Evolutionary conservation across 768 basidiomycete species (phyloP).

Genomic region (Naganishia antarctica): DNA sequence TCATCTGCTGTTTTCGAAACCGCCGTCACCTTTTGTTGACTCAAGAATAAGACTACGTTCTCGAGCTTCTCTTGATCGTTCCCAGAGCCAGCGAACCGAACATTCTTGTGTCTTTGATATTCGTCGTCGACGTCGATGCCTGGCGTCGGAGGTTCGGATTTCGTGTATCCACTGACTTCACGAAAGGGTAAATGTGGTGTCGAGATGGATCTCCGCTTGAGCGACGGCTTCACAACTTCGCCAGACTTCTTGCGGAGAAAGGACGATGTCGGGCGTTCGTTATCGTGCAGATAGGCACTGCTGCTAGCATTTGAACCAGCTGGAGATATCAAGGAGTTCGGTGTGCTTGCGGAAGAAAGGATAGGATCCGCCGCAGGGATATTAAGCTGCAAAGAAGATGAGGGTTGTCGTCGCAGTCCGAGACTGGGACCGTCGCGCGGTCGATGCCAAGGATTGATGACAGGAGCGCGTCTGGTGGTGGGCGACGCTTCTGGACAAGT

Average conservation of each 20-base stretch:
- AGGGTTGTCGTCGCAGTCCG: slow-evolving; percentile 30
- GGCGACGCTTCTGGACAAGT: slow-evolving; percentile 10
- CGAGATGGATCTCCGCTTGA: slow-evolving; percentile 66
- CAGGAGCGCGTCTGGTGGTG: slow-evolving; percentile 12
- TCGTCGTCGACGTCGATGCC: slow-evolving; percentile 42
- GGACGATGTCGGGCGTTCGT: slow-evolving; percentile 32
- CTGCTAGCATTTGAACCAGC: slow-evolving; percentile 29
- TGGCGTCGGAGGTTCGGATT: slow-evolving; percentile 74
- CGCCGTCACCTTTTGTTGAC: slow-evolving; percentile 89
- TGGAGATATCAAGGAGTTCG: not conserved
- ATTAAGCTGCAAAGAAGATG: slow-evolving; percentile 41
- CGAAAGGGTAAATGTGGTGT: slow-evolving; percentile 54
- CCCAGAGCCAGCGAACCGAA: slow-evolving; percentile 62
- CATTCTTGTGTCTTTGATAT: slow-evolving; percentile 61
- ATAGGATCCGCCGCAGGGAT: slow-evolving; percentile 35
- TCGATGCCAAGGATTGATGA: slow-evolving; percentile 29
- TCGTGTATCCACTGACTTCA: slow-evolving; percentile 35
- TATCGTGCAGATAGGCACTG: not conserved
- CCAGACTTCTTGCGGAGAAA: slow-evolving; percentile 88
- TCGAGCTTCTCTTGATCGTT: slow-evolving; percentile 69
- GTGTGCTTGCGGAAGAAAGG: slow-evolving; percentile 23
- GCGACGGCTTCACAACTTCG: slow-evolving; percentile 82
- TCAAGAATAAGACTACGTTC: slow-evolving; percentile 86
- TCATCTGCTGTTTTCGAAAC: slow-evolving; percentile 67
- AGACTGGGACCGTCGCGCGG: slow-evolving; percentile 26